Percentiles rank a stretch among this genome's conserved stretches.
These are phyloP conservation scores for Xylaria digitata DNA, from an alignment of 2,329 filamentous ascomycete genomes.

Conservation along the genomic window DNA sequence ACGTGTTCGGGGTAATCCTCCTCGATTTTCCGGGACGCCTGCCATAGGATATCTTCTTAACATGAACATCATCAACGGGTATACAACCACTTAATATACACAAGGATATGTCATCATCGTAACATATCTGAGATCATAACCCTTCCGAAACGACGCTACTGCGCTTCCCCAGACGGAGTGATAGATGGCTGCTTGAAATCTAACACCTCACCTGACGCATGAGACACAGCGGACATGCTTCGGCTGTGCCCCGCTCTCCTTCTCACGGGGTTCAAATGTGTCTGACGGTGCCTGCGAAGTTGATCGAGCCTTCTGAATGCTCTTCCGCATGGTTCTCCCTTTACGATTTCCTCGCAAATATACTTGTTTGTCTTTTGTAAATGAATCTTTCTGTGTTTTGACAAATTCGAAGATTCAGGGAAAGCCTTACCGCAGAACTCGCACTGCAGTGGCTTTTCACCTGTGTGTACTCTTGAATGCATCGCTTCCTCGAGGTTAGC, in stretches of 20 bases:
- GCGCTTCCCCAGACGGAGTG: neutral
- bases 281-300: constrained; percentile 58
- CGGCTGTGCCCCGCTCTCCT: constrained; percentile 19
- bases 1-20: neutral
- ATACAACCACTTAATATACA: constrained; percentile 2
- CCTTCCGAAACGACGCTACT: constrained; percentile 7
- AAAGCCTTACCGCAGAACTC: constrained; percentile 69
- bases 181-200: neutral
- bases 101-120: neutral
- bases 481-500: constrained; percentile 64
- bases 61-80: neutral
- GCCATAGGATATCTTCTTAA: constrained; percentile 2
- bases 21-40: neutral
- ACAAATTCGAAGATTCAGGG: constrained; percentile 73
- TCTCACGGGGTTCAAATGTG: constrained; percentile 51
- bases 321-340: constrained; percentile 61
- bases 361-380: constrained; percentile 61
- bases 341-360: constrained; percentile 54
- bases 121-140: neutral
- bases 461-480: constrained; percentile 74
- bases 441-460: constrained; percentile 71
- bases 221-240: constrained; percentile 21
- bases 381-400: constrained; percentile 73
- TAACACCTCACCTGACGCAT: constrained; percentile 9
- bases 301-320: constrained; percentile 71